Evolutionary conservation across 768 basidiomycete species (phyloP).

Genomic region (Termitomyces sp.): DNA sequence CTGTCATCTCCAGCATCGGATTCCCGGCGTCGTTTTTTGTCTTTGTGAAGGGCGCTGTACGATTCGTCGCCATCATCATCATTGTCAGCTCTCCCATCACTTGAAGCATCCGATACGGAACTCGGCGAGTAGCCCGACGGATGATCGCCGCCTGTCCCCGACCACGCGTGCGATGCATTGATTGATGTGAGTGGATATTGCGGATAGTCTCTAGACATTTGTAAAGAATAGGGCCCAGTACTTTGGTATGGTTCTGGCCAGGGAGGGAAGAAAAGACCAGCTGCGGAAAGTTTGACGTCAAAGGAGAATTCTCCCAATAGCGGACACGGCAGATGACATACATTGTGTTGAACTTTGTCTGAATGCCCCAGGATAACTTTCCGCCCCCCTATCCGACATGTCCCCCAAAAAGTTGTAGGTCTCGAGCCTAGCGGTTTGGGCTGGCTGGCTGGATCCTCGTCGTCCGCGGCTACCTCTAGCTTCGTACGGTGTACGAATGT

Average conservation of each 20-base stretch:
- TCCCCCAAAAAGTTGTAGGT: slow-evolving; percentile 5
- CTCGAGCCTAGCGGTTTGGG: slow-evolving; percentile 16
- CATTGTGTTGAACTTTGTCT: slow-evolving; percentile 3
- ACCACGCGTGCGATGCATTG: slow-evolving; percentile 8
- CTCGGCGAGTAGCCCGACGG: slow-evolving; percentile 14
- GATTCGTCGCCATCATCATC: slow-evolving; percentile 20
- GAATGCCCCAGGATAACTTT: slow-evolving; percentile 8
- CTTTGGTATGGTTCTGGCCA: slow-evolving; percentile 2
- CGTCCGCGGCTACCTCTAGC: slow-evolving; percentile 10
- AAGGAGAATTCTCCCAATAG: not conserved
- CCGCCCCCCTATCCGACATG: slow-evolving; percentile 6
- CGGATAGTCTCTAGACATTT: slow-evolving; percentile 1
- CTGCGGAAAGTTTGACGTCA: slow-evolving; percentile 2
- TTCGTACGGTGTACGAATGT: slow-evolving; percentile 19
- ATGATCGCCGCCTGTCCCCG: slow-evolving; percentile 8
- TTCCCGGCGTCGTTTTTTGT: slow-evolving; percentile 24
- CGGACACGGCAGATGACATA: slow-evolving; percentile 7
- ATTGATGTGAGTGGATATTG: slow-evolving; percentile 9
- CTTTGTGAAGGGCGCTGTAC: slow-evolving; percentile 15
- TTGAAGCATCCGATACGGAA: slow-evolving; percentile 15
- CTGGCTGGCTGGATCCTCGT: slow-evolving; percentile 19
- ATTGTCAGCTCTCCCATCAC: slow-evolving; percentile 17
- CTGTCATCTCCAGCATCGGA: slow-evolving; percentile 20
- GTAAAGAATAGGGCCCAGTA: not conserved
- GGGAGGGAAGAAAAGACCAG: not conserved